Conservation (phyloP, 257 asterid species). For the Ligustrum vulgare region DNA sequence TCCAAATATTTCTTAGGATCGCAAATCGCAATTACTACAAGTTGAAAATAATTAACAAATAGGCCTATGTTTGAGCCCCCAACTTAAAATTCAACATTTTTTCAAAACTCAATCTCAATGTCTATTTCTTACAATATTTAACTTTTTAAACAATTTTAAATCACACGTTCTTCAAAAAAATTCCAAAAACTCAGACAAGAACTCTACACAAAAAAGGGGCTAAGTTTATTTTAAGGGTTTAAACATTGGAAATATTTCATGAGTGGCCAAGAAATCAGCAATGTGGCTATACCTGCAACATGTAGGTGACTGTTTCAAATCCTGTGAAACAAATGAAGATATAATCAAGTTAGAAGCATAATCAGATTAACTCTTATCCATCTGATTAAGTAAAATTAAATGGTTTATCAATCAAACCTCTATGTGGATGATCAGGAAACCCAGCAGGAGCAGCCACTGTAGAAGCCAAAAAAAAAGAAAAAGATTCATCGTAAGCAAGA, state of each 20-base stretch:
- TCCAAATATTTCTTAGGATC: too few species aligned
- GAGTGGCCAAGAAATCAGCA: neutral
- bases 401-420: slow-evolving; percentile 52
- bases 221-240: too few species aligned
- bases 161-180: too few species aligned
- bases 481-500: neutral
- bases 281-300: slow-evolving; percentile 64
- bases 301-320: slow-evolving; percentile 92
- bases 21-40: too few species aligned
- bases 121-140: too few species aligned
- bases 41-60: too few species aligned
- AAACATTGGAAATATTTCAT: neutral
- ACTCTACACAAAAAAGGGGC: too few species aligned
- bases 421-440: slow-evolving; percentile 97
- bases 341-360: neutral
- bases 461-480: neutral
- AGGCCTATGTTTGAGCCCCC: too few species aligned
- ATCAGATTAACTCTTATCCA: neutral
- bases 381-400: neutral
- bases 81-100: too few species aligned
- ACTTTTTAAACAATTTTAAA: too few species aligned
- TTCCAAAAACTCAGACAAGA: too few species aligned
- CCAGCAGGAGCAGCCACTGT: slow-evolving; percentile 97
- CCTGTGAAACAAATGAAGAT: slow-evolving; percentile 41
- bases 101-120: too few species aligned